phyloP scores from a whole-genome alignment of 2,329 filamentous ascomycete species.

The Fusarium sp. region DNA sequence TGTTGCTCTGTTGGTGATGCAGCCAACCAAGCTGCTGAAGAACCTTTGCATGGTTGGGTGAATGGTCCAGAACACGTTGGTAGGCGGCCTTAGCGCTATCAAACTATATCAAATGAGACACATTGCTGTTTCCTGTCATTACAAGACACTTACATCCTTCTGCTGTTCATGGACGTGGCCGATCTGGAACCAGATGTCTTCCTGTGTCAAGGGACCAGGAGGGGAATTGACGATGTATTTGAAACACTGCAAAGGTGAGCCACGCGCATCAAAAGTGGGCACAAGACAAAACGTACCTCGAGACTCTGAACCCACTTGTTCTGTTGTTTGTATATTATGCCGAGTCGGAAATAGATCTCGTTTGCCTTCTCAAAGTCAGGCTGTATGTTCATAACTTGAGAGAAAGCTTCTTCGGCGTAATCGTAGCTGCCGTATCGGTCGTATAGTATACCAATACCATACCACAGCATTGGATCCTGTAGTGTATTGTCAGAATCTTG shows the following conservation, averaged over 20 bases:
- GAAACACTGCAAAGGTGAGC: slow-evolving; percentile 77
- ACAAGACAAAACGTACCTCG: slow-evolving; percentile 70
- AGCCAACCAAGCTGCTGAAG: slow-evolving; percentile 98
- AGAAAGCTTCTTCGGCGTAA: slow-evolving; percentile 97
- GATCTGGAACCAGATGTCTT: slow-evolving; percentile 99
- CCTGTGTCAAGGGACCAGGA: slow-evolving; percentile 90
- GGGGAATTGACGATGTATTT: slow-evolving; percentile 97
- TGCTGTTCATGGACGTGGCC: slow-evolving; percentile 99
- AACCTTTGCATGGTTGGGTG: slow-evolving; percentile 97
- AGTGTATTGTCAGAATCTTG: slow-evolving; percentile 23
- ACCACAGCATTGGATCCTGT: slow-evolving; percentile 97
- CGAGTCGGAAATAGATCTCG: slow-evolving; percentile 97
- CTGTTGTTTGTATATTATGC: slow-evolving; percentile 99
- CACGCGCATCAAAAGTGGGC: not conserved
- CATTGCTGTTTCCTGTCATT: slow-evolving; percentile 18
- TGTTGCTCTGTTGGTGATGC: slow-evolving; percentile 94
- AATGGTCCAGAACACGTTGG: slow-evolving; percentile 90
- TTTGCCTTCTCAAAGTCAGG: slow-evolving; percentile 98
- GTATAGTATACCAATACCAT: slow-evolving; percentile 97
- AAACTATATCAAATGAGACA: slow-evolving; percentile 71
- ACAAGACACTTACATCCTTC: slow-evolving; percentile 88
- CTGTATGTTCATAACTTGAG: slow-evolving; percentile 98
- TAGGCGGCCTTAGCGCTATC: slow-evolving; percentile 94
- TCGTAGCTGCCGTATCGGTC: slow-evolving; percentile 96
- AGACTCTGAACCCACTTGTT: slow-evolving; percentile 92